Percentiles rank a stretch among this genome's conserved stretches.
phyloP scores from a whole-genome alignment of 2,329 filamentous ascomycete species.

The Beauveria australis region DNA sequence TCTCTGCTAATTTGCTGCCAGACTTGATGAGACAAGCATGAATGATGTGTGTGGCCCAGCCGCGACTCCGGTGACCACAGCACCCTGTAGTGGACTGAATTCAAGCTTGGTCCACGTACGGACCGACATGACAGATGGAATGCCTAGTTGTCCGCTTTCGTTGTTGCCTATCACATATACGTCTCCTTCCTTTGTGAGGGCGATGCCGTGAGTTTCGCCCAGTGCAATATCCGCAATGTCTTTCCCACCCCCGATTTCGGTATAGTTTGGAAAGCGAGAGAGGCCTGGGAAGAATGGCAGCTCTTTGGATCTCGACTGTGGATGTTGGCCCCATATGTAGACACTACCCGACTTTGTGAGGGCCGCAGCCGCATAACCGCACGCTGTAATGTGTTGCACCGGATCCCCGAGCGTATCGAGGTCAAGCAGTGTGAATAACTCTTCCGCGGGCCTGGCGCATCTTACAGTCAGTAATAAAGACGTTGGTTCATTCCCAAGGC shows the following conservation, averaged over 20 bases:
- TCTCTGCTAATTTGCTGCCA: constrained; percentile 1
- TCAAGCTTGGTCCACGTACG: constrained; percentile 29
- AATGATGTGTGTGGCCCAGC: constrained; percentile 29
- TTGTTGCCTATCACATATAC: constrained; percentile 52
- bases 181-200: constrained; percentile 38
- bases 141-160: constrained; percentile 50
- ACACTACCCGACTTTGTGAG: constrained; percentile 49
- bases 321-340: constrained; percentile 50
- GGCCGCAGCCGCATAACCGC: constrained; percentile 50
- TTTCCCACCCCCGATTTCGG: constrained; percentile 36
- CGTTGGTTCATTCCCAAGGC: neutral
- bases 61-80: constrained; percentile 32
- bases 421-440: constrained; percentile 38
- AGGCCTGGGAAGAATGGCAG: constrained; percentile 25
- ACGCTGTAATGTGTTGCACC: constrained; percentile 45
- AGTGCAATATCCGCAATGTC: constrained; percentile 51
- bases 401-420: constrained; percentile 42
- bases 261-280: constrained; percentile 30
- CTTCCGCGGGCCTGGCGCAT: constrained; percentile 32
- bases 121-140: constrained; percentile 20
- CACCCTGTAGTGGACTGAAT: constrained; percentile 19
- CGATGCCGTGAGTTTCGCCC: constrained; percentile 51
- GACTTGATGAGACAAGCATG: neutral
- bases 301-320: constrained; percentile 21
- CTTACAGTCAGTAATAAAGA: neutral